A percentile compares a stretch with the other conserved stretches of the same genome.
Conservation (phyloP, 805 yeast genomes). For the Saccharomycopsis olivae region DNA sequence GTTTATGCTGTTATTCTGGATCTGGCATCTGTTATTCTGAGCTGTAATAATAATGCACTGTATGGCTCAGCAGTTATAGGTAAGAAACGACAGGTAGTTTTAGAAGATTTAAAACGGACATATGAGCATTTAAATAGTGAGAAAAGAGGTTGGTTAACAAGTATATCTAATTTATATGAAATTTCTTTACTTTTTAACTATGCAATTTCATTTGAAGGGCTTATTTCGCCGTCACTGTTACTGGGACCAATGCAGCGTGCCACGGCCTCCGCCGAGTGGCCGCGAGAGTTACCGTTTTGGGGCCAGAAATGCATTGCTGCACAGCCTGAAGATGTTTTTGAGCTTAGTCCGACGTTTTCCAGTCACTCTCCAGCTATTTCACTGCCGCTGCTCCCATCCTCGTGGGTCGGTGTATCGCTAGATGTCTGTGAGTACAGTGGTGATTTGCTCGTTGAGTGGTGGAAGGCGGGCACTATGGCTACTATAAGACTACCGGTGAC, state of each 20-base stretch:
- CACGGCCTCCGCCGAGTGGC: too few species aligned
- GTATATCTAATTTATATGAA: constrained; percentile 5
- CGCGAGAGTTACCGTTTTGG: too few species aligned
- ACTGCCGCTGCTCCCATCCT: too few species aligned
- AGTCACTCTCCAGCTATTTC: too few species aligned
- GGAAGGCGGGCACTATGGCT: too few species aligned
- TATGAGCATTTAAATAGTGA: background rate
- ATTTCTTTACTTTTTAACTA: constrained; percentile 6
- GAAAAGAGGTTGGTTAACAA: background rate
- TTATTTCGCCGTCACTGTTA: too few species aligned
- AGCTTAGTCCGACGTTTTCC: too few species aligned
- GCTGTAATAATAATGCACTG: constrained; percentile 21
- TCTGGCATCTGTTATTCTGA: constrained; percentile 38
- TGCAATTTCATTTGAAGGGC: too few species aligned
- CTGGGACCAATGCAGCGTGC: too few species aligned
- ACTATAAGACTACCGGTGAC: constrained; percentile 56
- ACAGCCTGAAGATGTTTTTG: too few species aligned
- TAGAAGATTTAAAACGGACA: background rate
- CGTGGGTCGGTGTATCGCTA: constrained; percentile 51
- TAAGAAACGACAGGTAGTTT: background rate
- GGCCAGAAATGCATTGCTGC: too few species aligned
- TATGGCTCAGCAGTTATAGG: background rate
- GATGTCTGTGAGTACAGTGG: constrained; percentile 51
- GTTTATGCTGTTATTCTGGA: constrained; percentile 38
- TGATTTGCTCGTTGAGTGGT: constrained; percentile 45